phyloP scores from a whole-genome alignment of 1,284 basidiomycete species.

The Tremellales sp. region DNA sequence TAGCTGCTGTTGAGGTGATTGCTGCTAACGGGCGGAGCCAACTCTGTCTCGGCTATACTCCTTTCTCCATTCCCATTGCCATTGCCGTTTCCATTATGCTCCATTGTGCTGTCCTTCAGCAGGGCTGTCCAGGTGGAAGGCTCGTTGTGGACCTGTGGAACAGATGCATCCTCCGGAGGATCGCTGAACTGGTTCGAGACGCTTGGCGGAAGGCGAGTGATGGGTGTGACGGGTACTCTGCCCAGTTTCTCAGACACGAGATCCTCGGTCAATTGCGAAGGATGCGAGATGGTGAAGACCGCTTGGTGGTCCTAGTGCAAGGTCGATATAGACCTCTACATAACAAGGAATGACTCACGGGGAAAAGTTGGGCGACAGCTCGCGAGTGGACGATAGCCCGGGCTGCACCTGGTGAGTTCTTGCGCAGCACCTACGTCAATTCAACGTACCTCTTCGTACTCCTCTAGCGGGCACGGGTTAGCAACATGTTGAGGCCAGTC shows the following conservation, averaged over 20 bases:
- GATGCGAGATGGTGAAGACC: conserved; percentile 30
- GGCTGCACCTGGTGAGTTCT: conserved; percentile 14
- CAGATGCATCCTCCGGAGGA: neutral
- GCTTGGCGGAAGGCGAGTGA: neutral
- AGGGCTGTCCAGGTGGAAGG: too few relatives aligned
- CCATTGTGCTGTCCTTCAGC: too few relatives aligned
- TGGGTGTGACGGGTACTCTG: neutral
- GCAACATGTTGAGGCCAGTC: conserved; percentile 1
- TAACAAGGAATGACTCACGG: conserved; percentile 17
- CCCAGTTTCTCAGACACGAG: conserved; percentile 28
- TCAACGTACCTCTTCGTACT: conserved; percentile 16
- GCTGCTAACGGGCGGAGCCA: neutral
- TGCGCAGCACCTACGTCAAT: neutral
- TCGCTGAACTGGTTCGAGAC: conserved; percentile 1
- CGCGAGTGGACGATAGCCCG: conserved; percentile 41
- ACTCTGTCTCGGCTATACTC: too few relatives aligned
- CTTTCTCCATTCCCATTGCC: too few relatives aligned
- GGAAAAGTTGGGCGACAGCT: conserved; percentile 36
- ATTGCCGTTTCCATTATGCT: too few relatives aligned
- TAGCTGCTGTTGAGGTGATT: neutral
- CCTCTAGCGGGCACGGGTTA: conserved; percentile 6
- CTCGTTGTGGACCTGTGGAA: too few relatives aligned
- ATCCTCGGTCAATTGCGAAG: conserved; percentile 30
- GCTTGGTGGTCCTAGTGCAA: conserved; percentile 36
- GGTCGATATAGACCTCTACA: neutral